Evolutionary conservation across 1,284 basidiomycete genomes (phyloP).

Genomic region (Cutaneotrichosporon daszewskae): DNA sequence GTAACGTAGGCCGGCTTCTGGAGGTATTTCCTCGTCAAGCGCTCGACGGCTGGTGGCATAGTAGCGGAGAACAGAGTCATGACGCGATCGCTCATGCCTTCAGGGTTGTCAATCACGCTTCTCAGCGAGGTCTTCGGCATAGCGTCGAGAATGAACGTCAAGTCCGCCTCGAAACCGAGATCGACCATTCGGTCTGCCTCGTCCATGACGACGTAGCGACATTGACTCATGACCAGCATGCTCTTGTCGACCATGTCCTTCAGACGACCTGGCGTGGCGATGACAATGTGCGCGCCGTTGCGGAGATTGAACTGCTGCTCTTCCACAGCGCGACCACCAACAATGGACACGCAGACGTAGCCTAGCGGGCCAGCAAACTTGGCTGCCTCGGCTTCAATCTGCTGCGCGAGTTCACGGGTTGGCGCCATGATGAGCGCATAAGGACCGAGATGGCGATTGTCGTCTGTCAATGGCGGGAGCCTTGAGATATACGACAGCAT

Average conservation of each 20-base stretch:
- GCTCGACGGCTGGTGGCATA: conserved; percentile 94
- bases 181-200: conserved; percentile 99
- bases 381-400: conserved; percentile 87
- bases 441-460: conserved; percentile 86
- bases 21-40: conserved; percentile 88
- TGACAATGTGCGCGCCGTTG: conserved; percentile 95
- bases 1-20: conserved; percentile 89
- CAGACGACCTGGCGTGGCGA: conserved; percentile 94
- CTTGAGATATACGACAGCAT: conserved; percentile 91
- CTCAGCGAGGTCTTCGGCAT: conserved; percentile 70
- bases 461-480: conserved; percentile 78
- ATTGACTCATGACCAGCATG: conserved; percentile 90
- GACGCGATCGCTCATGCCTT: conserved; percentile 63
- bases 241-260: conserved; percentile 96
- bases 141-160: conserved; percentile 91
- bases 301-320: conserved; percentile 95
- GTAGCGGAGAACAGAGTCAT: conserved; percentile 95
- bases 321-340: conserved; percentile 89
- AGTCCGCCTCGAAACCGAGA: conserved; percentile 88
- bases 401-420: conserved; percentile 86
- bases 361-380: conserved; percentile 86
- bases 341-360: conserved; percentile 90
- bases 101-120: too few relatives aligned
- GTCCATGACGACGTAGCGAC: conserved; percentile 98
- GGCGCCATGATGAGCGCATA: conserved; percentile 91